These are phyloP conservation scores for Malus hybrid DNA, from an alignment of 331 rosid species.

Conservation along the genomic window DNA sequence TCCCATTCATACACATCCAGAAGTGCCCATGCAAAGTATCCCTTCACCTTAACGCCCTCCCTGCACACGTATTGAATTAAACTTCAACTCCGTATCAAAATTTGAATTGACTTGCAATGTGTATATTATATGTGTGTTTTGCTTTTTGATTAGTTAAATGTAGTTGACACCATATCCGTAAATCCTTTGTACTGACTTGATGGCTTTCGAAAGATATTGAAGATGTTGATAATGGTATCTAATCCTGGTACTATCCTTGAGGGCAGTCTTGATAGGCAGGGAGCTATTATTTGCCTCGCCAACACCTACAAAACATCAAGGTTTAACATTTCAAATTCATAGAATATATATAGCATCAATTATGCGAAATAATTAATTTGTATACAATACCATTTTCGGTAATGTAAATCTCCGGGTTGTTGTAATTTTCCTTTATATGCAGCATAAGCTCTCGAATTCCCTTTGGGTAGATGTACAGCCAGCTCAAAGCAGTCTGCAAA, in stretches of 20 bases:
- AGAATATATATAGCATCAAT: neutral
- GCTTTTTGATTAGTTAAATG: too few species aligned
- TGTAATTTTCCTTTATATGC: conserved; percentile 41
- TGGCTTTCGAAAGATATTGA: conserved; percentile 35
- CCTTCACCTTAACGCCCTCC: conserved; percentile 11
- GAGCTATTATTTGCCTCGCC: conserved; percentile 35
- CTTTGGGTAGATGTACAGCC: conserved; percentile 60
- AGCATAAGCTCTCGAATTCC: conserved; percentile 43
- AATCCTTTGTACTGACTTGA: conserved; percentile 31
- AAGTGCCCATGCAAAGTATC: conserved; percentile 17
- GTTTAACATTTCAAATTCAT: neutral
- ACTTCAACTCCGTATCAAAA: too few species aligned
- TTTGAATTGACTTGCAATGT: neutral
- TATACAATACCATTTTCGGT: conserved; percentile 18
- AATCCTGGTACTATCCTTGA: conserved; percentile 43
- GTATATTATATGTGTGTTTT: neutral
- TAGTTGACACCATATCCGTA: too few species aligned
- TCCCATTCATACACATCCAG: conserved; percentile 39
- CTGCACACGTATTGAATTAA: neutral
- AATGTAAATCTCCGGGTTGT: conserved; percentile 51
- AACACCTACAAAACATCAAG: conserved; percentile 20
- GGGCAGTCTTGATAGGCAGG: conserved; percentile 26
- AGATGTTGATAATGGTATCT: conserved; percentile 45
- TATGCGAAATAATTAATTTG: neutral
- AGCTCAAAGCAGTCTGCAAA: conserved; percentile 49